Percentiles rank a stretch among this genome's conserved stretches.
phyloP scores from a whole-genome alignment of 148 eudicot species.

The Bassia scoparia region DNA sequence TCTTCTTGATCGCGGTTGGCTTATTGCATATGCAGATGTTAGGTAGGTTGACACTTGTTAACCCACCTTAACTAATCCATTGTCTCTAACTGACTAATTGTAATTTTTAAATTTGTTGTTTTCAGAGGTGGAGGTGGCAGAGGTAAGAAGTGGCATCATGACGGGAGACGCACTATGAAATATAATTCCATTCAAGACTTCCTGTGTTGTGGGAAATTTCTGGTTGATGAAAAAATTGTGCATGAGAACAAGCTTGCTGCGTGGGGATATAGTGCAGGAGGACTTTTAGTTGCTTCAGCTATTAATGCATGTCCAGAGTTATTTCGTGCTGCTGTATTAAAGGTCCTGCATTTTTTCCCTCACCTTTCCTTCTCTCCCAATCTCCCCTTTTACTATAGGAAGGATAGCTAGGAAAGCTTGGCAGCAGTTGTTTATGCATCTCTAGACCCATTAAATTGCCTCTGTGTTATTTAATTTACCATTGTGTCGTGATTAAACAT shows the following conservation, averaged over 20 bases:
- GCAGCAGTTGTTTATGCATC: not conserved
- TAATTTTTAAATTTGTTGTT: constrained; percentile 22
- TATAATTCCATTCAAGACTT: constrained; percentile 68
- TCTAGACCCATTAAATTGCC: not conserved
- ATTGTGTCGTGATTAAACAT: not conserved
- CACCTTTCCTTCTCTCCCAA: not conserved
- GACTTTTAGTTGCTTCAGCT: constrained; percentile 88
- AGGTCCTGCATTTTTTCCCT: constrained; percentile 42
- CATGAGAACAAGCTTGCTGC: constrained; percentile 81
- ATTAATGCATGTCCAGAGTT: constrained; percentile 69
- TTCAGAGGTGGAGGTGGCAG: constrained; percentile 88
- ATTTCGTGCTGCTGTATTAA: constrained; percentile 79
- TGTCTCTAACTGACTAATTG: not conserved
- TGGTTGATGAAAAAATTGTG: constrained; percentile 56
- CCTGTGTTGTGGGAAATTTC: constrained; percentile 72
- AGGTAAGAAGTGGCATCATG: constrained; percentile 86
- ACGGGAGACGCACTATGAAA: constrained; percentile 66
- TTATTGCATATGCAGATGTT: constrained; percentile 94
- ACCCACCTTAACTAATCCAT: not conserved
- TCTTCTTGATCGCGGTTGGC: constrained; percentile 98
- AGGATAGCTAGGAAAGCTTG: not conserved
- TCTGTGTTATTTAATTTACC: not conserved
- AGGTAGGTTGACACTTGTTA: constrained; percentile 23
- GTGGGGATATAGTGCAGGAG: constrained; percentile 98
- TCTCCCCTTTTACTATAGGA: not conserved